Base-by-base conservation (phyloP, 192 early-diverging fungal species). In the Coemansia sp. region DNA sequence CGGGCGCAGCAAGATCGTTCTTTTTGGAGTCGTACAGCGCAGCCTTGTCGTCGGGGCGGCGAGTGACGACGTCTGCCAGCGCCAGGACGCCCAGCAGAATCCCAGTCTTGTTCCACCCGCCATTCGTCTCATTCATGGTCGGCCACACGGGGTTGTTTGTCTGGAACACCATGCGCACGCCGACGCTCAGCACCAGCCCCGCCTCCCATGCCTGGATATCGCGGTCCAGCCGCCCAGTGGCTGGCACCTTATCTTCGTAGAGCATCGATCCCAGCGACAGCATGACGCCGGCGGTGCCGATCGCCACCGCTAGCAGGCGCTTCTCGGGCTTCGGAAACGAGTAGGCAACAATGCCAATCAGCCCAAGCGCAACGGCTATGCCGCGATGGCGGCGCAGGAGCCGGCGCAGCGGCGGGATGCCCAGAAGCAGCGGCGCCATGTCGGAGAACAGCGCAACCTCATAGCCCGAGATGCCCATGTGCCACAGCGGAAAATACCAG, bases 401-500 rank as follows among this genome's bases (percentile, higher is more conserved):
- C 16, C 81, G 74, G 21, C 89, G 84, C 33, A 91, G 61, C 8
- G 71, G 67, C 4, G 67, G 71, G 28, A 90, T 78, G 35, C 86
- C 88, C 15, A 91, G 80, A 18, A 91, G 53, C 20, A 83, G 69
- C 1, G 89, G 86, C 9, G 84, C 67, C 13, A 84, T 53, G 35
- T 87, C 89, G 18, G 86, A 79, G 16, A 93, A 82, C 65, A 93
- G 73, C 31, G 86, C 87, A 7, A 85, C 87, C 67, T 93, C 91
- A 65, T 86, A 91, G 56, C 91, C 91, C 15, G 90, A 91, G 67
- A 93, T 84, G 4, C 91, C 91, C 91, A 93, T 93, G 73, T 91
- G 84, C 88, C 90, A 93, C 33, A 93, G 75, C 23, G 91, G 91
- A 67, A 93, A 93, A 70, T 93, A 93, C 91, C 91, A 89, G 59